Base-by-base conservation (phyloP, 345 rosid genomes). In the Citrus unshiu region DNA sequence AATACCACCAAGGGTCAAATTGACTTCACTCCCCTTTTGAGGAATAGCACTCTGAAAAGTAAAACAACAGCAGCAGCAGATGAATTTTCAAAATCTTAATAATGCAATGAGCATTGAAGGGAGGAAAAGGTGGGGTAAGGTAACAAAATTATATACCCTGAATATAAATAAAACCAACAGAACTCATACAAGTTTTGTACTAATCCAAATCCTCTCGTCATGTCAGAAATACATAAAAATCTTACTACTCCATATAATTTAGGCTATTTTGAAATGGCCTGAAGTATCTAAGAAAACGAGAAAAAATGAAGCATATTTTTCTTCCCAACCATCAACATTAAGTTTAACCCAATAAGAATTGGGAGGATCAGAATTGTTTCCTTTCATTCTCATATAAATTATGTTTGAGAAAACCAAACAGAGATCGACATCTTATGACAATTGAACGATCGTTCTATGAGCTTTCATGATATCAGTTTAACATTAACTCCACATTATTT, bases 1-100 rank as follows among this genome's bases (percentile, higher is more conserved):
- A 86, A 97, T 92, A 69, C 96, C 93, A 73, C 96, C 96, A 63
- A 92, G 93, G 40, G 88, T 90, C 78, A 88, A 84, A 86, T 90
- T 90, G 60, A 88, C 90, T 89, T 92, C 96, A 88, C 86, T 77
- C 49, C 92, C 92, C 78, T 80, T 92, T 83, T 87, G 93, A 66
- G 88, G 84, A 82, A 78, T 43, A 68, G 87, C 89, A 83, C 81
- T 92, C 96, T 89, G 89, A 82, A 78, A 77, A 79, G 40, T 77
- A 58, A 64, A 56, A 76, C 39, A 32, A 63, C 8, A 68, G 69
- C 16, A 60, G 21, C 51, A 46, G 51, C 51, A 65, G 82, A 40
- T 57, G 75, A 72, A 22, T 24, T 57, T 74, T 70, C 24, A 62
- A 37, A 75, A 71, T 64, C 68, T 63, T 60, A 54, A 18, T 66